Evolutionary conservation across 2,329 filamentous ascomycete genomes (phyloP), one percentile per base, ranked within the genome.

Genomic region (Alternaria brassicae): DNA sequence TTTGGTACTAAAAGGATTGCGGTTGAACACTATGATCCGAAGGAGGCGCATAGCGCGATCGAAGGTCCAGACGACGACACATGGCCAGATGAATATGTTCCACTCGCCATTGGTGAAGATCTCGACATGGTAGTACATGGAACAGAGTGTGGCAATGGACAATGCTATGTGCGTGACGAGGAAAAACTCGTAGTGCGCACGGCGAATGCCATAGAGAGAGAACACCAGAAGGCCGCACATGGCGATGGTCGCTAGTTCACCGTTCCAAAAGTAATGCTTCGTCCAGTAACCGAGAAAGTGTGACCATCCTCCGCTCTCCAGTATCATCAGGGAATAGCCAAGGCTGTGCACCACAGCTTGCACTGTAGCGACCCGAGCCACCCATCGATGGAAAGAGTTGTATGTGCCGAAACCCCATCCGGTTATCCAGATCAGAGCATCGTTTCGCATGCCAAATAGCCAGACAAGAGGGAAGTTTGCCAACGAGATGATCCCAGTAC

Each of bases 381-480:
- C 81, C 81, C 87, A 88, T 0, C 89, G 85, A 72, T 91, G 89
- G 52, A 90, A 90, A 39, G 86, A 82, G 64, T 86, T 91, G 68
- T 87, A 91, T 0, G 86, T 87, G 2, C 83, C 82, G 71, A 89
- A 90, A 10, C 85, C 86, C 88, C 89, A 91, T 0, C 88, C 88
- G 0, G 89, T 91, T 0, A 87, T 71, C 86, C 86, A 89, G 54
- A 90, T 78, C 15, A 90, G 81, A 0, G 88, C 68, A 51, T 91
- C 90, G 61, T 91, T 91, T 9, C 89, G 81, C 70, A 86, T 85
- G 0, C 85, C 86, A 63, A 91, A 91, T 0, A 91, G 73, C 87
- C 88, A 90, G 0, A 90, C 77, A 2, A 89, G 68, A 0, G 87
- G 86, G 6, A 91, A 81, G 62, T 89, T 89, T 4, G 85, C 85